Evolutionary conservation across 2,329 filamentous ascomycete genomes (phyloP).

Genomic region (Fusarium avenaceum): DNA sequence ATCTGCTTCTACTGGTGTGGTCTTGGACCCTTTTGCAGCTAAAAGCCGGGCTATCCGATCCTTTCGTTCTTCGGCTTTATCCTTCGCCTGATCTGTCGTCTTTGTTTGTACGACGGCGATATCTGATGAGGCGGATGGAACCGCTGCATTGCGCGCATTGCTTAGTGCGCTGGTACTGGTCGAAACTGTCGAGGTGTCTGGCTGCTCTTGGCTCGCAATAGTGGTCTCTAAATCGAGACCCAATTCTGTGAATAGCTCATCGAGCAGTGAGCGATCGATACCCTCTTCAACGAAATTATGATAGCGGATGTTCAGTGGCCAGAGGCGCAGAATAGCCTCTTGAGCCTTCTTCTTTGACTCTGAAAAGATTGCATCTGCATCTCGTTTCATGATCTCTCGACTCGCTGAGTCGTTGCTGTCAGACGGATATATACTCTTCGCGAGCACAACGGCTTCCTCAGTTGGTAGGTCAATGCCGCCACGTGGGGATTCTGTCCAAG

Average conservation of each 20-base stretch:
- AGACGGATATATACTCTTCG: not conserved
- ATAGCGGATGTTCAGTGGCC: slow-evolving; percentile 77
- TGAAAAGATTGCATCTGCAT: slow-evolving; percentile 33
- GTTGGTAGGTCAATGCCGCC: not conserved
- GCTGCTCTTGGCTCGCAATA: not conserved
- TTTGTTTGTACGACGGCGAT: slow-evolving; percentile 5
- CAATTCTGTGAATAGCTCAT: slow-evolving; percentile 75
- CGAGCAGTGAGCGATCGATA: slow-evolving; percentile 73
- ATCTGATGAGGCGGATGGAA: not conserved
- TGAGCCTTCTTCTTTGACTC: slow-evolving; percentile 71
- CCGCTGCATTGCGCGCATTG: not conserved
- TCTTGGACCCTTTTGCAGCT: slow-evolving; percentile 77
- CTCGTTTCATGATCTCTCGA: not conserved
- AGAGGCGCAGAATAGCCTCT: slow-evolving; percentile 75
- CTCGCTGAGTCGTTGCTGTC: not conserved
- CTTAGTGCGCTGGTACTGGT: slow-evolving; percentile 1
- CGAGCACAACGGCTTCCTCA: not conserved
- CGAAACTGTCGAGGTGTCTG: not conserved
- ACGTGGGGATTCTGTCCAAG: slow-evolving; percentile 24
- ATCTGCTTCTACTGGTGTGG: slow-evolving; percentile 30
- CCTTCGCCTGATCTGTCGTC: slow-evolving; percentile 64
- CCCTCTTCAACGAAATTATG: slow-evolving; percentile 81
- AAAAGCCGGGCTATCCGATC: slow-evolving; percentile 82
- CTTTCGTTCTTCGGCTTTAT: slow-evolving; percentile 73
- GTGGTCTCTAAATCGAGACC: slow-evolving; percentile 64